Conservation (phyloP, 1,139 yeast species). For the Yamadazyma dendronema region DNA sequence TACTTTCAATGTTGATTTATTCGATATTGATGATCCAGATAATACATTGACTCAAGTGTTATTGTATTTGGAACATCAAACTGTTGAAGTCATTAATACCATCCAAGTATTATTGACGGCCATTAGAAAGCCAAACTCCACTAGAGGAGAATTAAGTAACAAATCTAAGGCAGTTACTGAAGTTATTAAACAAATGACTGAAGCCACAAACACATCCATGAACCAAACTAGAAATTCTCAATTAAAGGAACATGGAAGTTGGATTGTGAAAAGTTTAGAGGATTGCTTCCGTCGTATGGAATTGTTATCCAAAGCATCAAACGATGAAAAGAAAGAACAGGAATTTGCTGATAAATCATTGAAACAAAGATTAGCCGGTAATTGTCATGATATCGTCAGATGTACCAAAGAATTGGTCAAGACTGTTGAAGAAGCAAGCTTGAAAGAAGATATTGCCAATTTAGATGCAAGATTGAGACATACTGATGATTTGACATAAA, state of each 20-base stretch:
- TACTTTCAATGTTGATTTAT: conserved; percentile 65
- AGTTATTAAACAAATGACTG: conserved; percentile 84
- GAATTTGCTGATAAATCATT: conserved; percentile 85
- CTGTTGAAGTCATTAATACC: conserved; percentile 86
- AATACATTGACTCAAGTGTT: conserved; percentile 83
- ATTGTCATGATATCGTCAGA: conserved; percentile 93
- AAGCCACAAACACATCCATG: conserved; percentile 87
- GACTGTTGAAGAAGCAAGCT: conserved; percentile 91
- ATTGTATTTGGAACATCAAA: conserved; percentile 87
- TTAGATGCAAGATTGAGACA: conserved; percentile 46
- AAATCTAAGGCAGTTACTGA: conserved; percentile 72
- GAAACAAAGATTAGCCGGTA: conserved; percentile 91
- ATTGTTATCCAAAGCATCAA: conserved; percentile 51
- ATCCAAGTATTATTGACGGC: conserved; percentile 79
- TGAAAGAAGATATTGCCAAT: conserved; percentile 71
- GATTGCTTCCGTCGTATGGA: conserved; percentile 85
- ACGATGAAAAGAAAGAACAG: conserved; percentile 46
- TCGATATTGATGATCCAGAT: conserved; percentile 82
- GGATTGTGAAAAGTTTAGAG: conserved; percentile 82
- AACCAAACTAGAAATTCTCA: conserved; percentile 79
- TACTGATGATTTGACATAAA: conserved; percentile 33
- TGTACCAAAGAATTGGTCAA: conserved; percentile 94
- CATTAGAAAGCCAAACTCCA: conserved; percentile 73
- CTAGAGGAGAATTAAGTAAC: conserved; percentile 68
- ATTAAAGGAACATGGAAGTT: conserved; percentile 85